These are phyloP conservation scores for Stentor coeruleus DNA, from an alignment of 73 alveolate genomes.

Conservation along the genomic window DNA sequence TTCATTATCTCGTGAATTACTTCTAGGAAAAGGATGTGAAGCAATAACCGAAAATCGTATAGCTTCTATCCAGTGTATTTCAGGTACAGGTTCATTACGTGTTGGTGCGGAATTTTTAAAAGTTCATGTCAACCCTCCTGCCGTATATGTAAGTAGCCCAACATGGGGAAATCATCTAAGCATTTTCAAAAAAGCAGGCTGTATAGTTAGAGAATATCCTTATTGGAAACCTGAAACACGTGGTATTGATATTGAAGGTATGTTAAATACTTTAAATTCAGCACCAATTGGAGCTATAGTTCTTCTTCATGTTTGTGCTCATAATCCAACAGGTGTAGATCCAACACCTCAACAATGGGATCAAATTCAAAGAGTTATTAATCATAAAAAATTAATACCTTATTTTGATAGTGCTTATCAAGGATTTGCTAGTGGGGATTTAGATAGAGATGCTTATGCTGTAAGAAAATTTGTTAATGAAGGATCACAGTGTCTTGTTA, in stretches of 20 bases:
- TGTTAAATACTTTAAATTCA: conserved; percentile 68
- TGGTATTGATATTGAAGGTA: conserved; percentile 76
- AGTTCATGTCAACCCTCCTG: conserved; percentile 67
- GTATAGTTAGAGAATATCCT: conserved; percentile 66
- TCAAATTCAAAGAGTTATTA: conserved; percentile 60
- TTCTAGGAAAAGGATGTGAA: conserved; percentile 60
- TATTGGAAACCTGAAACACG: conserved; percentile 79
- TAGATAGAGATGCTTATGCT: conserved; percentile 86
- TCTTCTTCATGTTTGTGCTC: conserved; percentile 88
- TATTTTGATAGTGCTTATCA: conserved; percentile 92
- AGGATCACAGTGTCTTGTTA: conserved; percentile 63
- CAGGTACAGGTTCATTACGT: conserved; percentile 96
- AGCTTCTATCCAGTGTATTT: conserved; percentile 75
- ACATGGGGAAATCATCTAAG: conserved; percentile 91
- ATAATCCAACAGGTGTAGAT: conserved; percentile 95
- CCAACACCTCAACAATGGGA: conserved; percentile 84
- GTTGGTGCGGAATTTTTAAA: conserved; percentile 79
- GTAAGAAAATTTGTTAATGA: conserved; percentile 65
- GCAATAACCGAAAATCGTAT: conserved; percentile 39
- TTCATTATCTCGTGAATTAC: conserved; percentile 58
- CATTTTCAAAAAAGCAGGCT: conserved; percentile 69
- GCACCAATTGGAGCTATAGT: conserved; percentile 73
- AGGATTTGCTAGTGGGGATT: conserved; percentile 95
- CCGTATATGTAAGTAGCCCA: conserved; percentile 77
- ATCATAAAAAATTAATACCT: conserved; percentile 63